phyloP scores from a whole-genome alignment of 257 asterid species.

The Solanum appendiculatum region DNA sequence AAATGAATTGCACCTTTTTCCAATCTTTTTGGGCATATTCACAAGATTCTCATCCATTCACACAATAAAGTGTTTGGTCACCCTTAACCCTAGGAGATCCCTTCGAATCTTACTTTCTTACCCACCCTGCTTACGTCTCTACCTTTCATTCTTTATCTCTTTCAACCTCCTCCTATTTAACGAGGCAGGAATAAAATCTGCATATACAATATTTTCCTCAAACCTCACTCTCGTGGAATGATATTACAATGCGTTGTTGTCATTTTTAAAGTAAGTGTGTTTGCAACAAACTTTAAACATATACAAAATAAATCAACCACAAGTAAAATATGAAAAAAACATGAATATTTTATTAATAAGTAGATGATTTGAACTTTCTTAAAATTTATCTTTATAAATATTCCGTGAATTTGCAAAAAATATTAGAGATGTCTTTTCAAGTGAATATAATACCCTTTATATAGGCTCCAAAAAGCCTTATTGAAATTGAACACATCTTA shows the following conservation, averaged over 20 bases:
- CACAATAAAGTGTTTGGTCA: background rate
- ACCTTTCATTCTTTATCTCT: background rate
- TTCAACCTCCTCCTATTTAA: background rate
- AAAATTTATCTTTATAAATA: too few relatives aligned
- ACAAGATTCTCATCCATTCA: background rate
- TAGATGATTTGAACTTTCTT: too few relatives aligned
- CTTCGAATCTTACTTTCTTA: background rate
- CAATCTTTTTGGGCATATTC: background rate
- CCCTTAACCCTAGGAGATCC: background rate
- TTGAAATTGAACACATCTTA: too few relatives aligned
- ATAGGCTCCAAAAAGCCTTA: fast-evolving
- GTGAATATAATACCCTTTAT: too few relatives aligned
- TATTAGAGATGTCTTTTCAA: too few relatives aligned
- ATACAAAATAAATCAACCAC: fast-evolving
- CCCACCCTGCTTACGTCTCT: background rate
- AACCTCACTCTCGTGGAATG: fast-evolving
- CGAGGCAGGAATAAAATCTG: fast-evolving
- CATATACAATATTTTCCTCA: too few relatives aligned
- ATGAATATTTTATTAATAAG: too few relatives aligned
- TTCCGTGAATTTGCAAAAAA: too few relatives aligned
- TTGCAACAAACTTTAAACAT: too few relatives aligned
- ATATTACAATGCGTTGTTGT: too few relatives aligned
- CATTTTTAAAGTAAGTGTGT: too few relatives aligned
- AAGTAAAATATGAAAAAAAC: too few relatives aligned
- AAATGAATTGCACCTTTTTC: background rate